Evolutionary conservation across 2,329 filamentous ascomycete genomes (phyloP), one percentile per base, ranked within the genome.

Genomic region (Magnaporthales sp.): DNA sequence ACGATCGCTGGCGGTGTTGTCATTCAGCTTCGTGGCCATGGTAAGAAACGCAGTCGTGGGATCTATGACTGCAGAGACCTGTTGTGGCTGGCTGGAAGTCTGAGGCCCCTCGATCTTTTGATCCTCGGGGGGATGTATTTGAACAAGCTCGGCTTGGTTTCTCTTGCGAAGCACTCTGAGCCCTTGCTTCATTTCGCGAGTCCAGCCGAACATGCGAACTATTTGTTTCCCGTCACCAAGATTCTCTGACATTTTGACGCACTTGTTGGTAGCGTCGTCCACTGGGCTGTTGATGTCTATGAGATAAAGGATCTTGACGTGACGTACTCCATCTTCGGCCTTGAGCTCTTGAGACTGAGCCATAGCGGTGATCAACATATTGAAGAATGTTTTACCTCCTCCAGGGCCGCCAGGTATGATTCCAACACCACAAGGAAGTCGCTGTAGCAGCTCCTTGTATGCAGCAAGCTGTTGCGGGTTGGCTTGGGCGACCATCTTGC

Each of bases 221-320:
- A 80, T 74, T 1, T 71, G 72, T 30, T 77, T 72, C 1, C 72
- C 69, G 1, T 81, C 68, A 0, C 78, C 77, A 0, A 76, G 75
- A 0, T 73, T 73, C 19, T 74, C 73, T 66, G 77, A 77, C 1
- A 82, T 71, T 2, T 68, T 71, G 19, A 74, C 72, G n/a, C 81
- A 79, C 6, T 80, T 76, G 65, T 77, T 75, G 0, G 79, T 80
- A 0, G 79, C 78, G 62, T 82, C 80, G 51, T 82, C 79, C 0
- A 80, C 76, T 0, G 81, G 79, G 60, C 80, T 77, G 70, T 83
- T 83, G 66, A 83, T 78, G 65, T 83, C 81, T 1, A 83, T 73
- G 0, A 83, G 70, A 63, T 81, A 83, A 0, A 83, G 71, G 11
- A 83, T 75, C 7, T 75, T 80, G 67, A 68, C 71, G 0, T 62